phyloP scores from a whole-genome alignment of 257 asterid species.

The Solanum tarapatanum region DNA sequence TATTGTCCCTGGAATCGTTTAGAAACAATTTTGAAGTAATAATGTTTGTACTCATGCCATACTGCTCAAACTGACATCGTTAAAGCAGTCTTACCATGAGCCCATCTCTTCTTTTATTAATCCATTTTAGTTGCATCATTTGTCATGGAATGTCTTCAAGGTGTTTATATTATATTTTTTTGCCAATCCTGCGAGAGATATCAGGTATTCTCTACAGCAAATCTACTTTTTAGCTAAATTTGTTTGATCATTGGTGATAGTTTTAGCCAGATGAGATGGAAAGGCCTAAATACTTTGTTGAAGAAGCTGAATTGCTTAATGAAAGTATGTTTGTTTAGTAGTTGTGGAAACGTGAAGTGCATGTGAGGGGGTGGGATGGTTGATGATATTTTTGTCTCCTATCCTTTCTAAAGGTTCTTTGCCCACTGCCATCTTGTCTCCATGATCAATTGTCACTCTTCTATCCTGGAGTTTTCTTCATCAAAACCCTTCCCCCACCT shows the following conservation, averaged over 20 bases:
- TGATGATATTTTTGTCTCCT: conserved; percentile 22
- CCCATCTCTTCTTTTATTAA: neutral
- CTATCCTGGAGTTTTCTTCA: neutral
- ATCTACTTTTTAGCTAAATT: neutral
- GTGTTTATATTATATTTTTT: neutral
- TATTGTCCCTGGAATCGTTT: neutral
- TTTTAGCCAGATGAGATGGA: conserved; percentile 8
- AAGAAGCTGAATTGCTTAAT: neutral
- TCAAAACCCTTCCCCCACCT: neutral
- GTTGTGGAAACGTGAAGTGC: conserved; percentile 19
- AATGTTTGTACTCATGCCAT: neutral
- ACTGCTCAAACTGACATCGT: neutral
- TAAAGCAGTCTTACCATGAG: neutral
- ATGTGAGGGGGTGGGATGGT: conserved; percentile 34
- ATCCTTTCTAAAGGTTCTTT: conserved; percentile 12
- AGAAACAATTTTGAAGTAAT: neutral
- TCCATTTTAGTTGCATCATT: neutral
- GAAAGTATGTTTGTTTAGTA: neutral
- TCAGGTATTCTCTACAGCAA: neutral
- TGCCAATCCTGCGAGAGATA: neutral
- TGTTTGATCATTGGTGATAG: neutral
- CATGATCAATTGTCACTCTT: neutral
- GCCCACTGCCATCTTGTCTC: conserved; percentile 19
- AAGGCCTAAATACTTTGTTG: neutral
- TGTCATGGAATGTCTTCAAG: neutral